phyloP scores from a whole-genome alignment of 768 basidiomycete species.

The Cytidiella melzeri region DNA sequence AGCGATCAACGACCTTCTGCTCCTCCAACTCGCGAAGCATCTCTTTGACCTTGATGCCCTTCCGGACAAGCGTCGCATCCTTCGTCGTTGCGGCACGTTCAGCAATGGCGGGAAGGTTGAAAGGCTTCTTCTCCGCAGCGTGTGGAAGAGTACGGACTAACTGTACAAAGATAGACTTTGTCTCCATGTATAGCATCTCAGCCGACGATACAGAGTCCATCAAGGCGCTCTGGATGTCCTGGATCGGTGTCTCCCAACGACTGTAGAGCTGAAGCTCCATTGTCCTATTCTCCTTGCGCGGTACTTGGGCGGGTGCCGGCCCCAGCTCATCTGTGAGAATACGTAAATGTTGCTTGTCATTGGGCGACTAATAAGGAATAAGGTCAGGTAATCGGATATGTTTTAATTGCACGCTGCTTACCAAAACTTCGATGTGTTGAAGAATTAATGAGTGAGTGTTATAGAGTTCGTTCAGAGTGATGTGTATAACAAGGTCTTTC shows the following conservation, averaged over 20 bases:
- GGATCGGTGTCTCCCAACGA: slow-evolving; percentile 99
- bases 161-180: slow-evolving; percentile 98
- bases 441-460: slow-evolving; percentile 95
- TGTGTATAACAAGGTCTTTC: slow-evolving; percentile 97
- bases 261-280: slow-evolving; percentile 91
- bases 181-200: slow-evolving; percentile 99
- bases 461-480: slow-evolving; percentile 97
- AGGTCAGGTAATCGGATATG: background rate
- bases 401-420: slow-evolving; percentile 33
- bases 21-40: slow-evolving; percentile 96
- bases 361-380: slow-evolving; percentile 71
- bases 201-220: slow-evolving; percentile 97
- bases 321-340: slow-evolving; percentile 97
- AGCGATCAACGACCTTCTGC: slow-evolving; percentile 72
- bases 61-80: slow-evolving; percentile 90
- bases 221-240: slow-evolving; percentile 92
- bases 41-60: slow-evolving; percentile 99
- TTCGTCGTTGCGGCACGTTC: slow-evolving; percentile 97
- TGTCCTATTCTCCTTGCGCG: slow-evolving; percentile 95
- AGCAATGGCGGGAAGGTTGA: slow-evolving; percentile 83
- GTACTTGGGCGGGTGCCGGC: slow-evolving; percentile 87
- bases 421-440: slow-evolving; percentile 92
- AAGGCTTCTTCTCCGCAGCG: slow-evolving; percentile 77
- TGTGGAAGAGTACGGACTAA: slow-evolving; percentile 92
- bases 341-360: slow-evolving; percentile 95